Evolutionary conservation across 2,329 filamentous ascomycete species (phyloP).

Genomic region (Neoarthrinium moseri): DNA sequence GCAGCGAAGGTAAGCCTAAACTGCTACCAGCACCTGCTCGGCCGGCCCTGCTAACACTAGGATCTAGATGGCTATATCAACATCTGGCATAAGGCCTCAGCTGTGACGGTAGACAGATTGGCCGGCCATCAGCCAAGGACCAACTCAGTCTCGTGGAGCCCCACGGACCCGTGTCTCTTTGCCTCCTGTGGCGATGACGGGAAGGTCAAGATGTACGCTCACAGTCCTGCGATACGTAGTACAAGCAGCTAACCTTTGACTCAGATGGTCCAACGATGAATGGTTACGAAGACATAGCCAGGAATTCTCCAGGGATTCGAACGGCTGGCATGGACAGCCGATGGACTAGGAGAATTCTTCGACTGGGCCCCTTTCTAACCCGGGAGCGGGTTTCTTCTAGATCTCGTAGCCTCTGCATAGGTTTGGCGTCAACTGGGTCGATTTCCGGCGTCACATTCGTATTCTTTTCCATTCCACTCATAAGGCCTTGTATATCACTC

Average conservation of each 20-base stretch:
- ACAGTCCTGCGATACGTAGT: too few species aligned
- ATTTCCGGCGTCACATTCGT: background rate
- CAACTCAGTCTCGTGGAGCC: constrained; percentile 89
- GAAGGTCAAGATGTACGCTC: constrained; percentile 77
- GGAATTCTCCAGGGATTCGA: constrained; percentile 14
- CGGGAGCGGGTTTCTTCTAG: background rate
- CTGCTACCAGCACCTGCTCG: background rate
- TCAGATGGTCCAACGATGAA: constrained; percentile 36
- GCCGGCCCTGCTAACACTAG: background rate
- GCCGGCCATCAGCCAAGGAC: constrained; percentile 75
- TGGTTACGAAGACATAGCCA: constrained; percentile 21
- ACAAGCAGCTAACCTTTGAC: too few species aligned
- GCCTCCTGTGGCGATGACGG: constrained; percentile 89
- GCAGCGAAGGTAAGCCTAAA: constrained; percentile 78
- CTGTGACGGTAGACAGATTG: constrained; percentile 71
- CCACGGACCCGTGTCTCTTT: constrained; percentile 77
- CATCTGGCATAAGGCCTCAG: constrained; percentile 89
- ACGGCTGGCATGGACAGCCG: constrained; percentile 16
- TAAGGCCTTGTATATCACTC: background rate
- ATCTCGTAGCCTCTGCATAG: background rate
- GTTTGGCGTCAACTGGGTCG: background rate
- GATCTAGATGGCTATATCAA: constrained; percentile 63
- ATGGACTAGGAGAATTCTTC: too few species aligned
- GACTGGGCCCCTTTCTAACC: too few species aligned
- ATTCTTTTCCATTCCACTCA: background rate